Evolutionary conservation across 495 filamentous ascomycete species (phyloP).

Genomic region (Terfezia claveryi): DNA sequence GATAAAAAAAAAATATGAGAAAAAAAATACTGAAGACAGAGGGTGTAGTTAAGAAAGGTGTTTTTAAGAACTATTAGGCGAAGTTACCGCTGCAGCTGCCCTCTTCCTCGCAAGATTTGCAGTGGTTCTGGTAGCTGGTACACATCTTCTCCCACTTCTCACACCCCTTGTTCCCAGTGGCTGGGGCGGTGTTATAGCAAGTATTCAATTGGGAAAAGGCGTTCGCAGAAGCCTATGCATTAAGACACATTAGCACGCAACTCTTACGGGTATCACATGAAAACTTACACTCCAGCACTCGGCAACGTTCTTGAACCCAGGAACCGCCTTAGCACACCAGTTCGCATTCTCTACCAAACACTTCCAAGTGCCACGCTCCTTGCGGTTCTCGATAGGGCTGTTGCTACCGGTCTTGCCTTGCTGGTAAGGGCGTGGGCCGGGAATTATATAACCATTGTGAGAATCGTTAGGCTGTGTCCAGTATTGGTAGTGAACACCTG

Average conservation of each 20-base stretch:
- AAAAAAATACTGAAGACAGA: too few species aligned
- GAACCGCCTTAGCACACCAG: slow-evolving; percentile 43
- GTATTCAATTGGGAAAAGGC: slow-evolving; percentile 35
- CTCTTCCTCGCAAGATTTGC: neutral
- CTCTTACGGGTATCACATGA: too few species aligned
- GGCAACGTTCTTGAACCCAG: slow-evolving; percentile 27
- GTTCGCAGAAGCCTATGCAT: slow-evolving; percentile 10
- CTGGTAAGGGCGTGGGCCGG: slow-evolving; percentile 35
- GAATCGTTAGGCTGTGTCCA: slow-evolving; percentile 23
- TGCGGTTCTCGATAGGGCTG: slow-evolving; percentile 1
- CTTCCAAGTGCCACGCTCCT: slow-evolving; percentile 22
- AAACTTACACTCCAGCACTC: slow-evolving; percentile 32
- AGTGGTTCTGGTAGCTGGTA: slow-evolving; percentile 10
- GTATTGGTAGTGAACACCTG: slow-evolving; percentile 39
- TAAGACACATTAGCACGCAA: too few species aligned
- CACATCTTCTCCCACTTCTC: slow-evolving; percentile 39
- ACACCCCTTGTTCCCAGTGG: slow-evolving; percentile 37
- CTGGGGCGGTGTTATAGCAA: slow-evolving; percentile 36
- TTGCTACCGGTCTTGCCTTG: slow-evolving; percentile 8
- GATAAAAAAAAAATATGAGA: too few species aligned
- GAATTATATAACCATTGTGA: slow-evolving; percentile 29
- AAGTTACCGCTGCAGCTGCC: slow-evolving; percentile 5
- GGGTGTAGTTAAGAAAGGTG: too few species aligned
- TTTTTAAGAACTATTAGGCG: neutral
- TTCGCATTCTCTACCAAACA: slow-evolving; percentile 46